Conservation (phyloP, 495 filamentous ascomycete species). For the Monascus purpureus region DNA sequence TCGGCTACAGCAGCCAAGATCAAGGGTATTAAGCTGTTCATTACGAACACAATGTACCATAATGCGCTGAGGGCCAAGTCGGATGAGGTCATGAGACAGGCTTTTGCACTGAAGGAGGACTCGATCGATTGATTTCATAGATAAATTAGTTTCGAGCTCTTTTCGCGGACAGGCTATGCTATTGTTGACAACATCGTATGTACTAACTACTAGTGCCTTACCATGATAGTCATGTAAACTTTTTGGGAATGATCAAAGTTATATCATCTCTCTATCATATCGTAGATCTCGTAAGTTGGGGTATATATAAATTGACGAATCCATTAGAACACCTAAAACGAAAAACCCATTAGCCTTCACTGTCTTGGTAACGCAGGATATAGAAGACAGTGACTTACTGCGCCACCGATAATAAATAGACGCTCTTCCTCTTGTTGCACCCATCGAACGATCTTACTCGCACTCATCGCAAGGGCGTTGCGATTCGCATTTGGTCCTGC, state of each 20-base stretch:
- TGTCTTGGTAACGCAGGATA: not conserved
- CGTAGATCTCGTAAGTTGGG: no score
- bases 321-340: not conserved
- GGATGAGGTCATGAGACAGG: slow-evolving; percentile 56
- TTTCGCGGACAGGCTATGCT: no score
- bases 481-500: slow-evolving; percentile 66
- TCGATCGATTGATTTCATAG: slow-evolving; percentile 42
- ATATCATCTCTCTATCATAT: no score
- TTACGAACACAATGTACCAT: slow-evolving; percentile 81
- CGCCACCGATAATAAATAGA: slow-evolving; percentile 88
- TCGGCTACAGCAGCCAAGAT: slow-evolving; percentile 62
- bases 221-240: no score
- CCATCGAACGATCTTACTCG: slow-evolving; percentile 80
- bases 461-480: slow-evolving; percentile 69
- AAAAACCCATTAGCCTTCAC: not conserved
- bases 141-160: not conserved
- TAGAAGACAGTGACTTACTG: slow-evolving; percentile 34
- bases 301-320: no score
- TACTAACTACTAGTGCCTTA: no score
- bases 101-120: slow-evolving; percentile 62
- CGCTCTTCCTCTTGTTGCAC: slow-evolving; percentile 80
- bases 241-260: no score
- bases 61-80: slow-evolving; percentile 59
- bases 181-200: no score
- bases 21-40: slow-evolving; percentile 60